phyloP scores from a whole-genome alignment of 371 early-diverging fungal genomes.

The Gilbertella persicaria region DNA sequence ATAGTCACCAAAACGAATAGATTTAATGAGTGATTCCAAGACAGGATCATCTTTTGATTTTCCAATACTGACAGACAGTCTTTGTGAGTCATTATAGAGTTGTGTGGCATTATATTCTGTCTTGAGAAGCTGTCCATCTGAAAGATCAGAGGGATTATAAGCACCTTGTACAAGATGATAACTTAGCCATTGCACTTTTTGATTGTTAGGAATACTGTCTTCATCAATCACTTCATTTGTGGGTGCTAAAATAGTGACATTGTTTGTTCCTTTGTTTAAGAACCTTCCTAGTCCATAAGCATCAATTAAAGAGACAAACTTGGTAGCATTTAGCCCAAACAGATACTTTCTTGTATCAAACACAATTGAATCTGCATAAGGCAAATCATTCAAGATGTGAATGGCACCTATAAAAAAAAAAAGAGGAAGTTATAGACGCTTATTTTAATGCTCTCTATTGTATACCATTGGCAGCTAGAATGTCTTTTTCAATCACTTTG shows the following conservation, averaged over 20 bases:
- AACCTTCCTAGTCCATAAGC: conserved; percentile 40
- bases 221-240: conserved; percentile 42
- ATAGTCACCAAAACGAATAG: conserved; percentile 33
- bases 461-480: conserved; percentile 45
- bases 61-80: conserved; percentile 15
- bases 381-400: conserved; percentile 39
- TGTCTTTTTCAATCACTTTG: conserved; percentile 25
- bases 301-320: conserved; percentile 46
- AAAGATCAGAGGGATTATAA: conserved; percentile 28
- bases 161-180: conserved; percentile 52
- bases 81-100: conserved; percentile 14
- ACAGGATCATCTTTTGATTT: neutral
- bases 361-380: conserved; percentile 31
- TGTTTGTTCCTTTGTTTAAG: conserved; percentile 28
- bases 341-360: conserved; percentile 50
- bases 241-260: conserved; percentile 52
- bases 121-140: conserved; percentile 40
- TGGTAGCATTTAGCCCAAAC: conserved; percentile 52
- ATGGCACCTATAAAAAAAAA: conserved; percentile 41
- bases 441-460: neutral
- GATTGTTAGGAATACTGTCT: conserved; percentile 26
- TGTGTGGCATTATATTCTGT: conserved; percentile 33
- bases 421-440: neutral
- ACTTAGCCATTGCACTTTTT: conserved; percentile 33
- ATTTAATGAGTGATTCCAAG: conserved; percentile 6